Base-by-base conservation (phyloP, 257 asterid genomes). In the Oldenlandia corymbosa region DNA sequence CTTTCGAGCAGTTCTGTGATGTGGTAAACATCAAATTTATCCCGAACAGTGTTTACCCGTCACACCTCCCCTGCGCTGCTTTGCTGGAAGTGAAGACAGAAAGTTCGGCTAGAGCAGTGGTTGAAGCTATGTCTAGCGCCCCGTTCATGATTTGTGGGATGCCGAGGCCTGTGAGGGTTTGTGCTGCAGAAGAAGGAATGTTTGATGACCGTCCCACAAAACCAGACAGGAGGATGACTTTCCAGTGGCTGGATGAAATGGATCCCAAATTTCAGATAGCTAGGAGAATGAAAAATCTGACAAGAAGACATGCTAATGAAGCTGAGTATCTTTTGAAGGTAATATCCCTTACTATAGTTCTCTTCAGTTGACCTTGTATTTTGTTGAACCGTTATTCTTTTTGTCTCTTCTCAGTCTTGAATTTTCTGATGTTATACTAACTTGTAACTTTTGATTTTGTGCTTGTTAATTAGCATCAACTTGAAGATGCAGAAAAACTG, bases 101-200 rank as follows among this genome's bases (percentile, higher is more conserved):
- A 20, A 68, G 71, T 68, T 86, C 73, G 79, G 97, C 91, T 4
- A 16, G 6, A 30, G 68, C 43, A 5, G 73, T 92, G 43, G 37
- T 87, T 23, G 12, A 16, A 0, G 82, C 74, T 65, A 74, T 81
- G 76, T 47, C 50, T 21, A 60, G 31, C 47, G 71, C 69, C 56
- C 86, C 91, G 1, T 80, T 92, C 65, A 92, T 92, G 99, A 55
- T 89, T 18, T 48, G 62, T 23, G 99, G 99, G 57, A 92, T 82
- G 94, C 97, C 99, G 11, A 85, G 99, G 85, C 97, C 99, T 34
- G 90, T 78, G 10, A 82, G 88, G 54, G 88, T 77, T 0, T 66
- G 63, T 20, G 73, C 85, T 64, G 95, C 96, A 45, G 76, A 31
- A 37, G 18, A 53, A 5, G 90, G 70, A 71, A 92, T 88, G 96